Base-by-base conservation (phyloP, 2,329 filamentous ascomycete genomes). In the Pestalotiopsis sp. region DNA sequence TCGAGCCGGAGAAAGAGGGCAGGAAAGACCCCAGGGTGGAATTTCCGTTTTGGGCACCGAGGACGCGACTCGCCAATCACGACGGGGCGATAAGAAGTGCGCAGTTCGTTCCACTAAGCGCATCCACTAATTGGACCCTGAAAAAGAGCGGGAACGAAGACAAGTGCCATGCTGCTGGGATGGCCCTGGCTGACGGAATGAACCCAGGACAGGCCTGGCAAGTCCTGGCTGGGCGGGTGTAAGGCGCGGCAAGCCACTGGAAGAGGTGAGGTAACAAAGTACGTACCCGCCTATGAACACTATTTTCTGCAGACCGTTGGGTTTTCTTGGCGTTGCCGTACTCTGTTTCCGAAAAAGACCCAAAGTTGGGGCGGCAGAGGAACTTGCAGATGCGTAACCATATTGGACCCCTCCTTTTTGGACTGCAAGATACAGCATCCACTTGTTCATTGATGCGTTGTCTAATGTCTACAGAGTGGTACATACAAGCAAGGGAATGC, bases 91-190 rank as follows among this genome's bases (percentile, higher is more conserved):
- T 66, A 66, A 66, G 64, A 66, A 17, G n/a, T 36, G 13, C 23
- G 20, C 36, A 59, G 14, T n/a, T 17, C 13, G 27, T 25, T 17
- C 64, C 64, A 66, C 64, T 66, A 36, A 45, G 25, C 20, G 23
- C 38, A 25, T 23, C 38, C 20, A 52, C 61, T 64, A 64, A 52
- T 38, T 59, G 64, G 64, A 66, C 64, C 64, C 64, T 66, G 64
- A 66, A 60, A 38, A 58, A 56, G 11, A 41, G 62, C 36, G 20
- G 23, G 49, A 39, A 27, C 57, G 27, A 20, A 20, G 57, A 27
- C 57, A 59, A 59, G 23, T 59, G 23, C 59, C 27, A 36, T 36
- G 12, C 2, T 38, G 27, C 59, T 41, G 59, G 59, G 59, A 62
- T 62, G 11, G 31, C 14, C 59, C 59, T 36, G 12, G 41, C 41